Base-by-base conservation (phyloP, 306 rosid species). In the Cicer cuneatum region DNA sequence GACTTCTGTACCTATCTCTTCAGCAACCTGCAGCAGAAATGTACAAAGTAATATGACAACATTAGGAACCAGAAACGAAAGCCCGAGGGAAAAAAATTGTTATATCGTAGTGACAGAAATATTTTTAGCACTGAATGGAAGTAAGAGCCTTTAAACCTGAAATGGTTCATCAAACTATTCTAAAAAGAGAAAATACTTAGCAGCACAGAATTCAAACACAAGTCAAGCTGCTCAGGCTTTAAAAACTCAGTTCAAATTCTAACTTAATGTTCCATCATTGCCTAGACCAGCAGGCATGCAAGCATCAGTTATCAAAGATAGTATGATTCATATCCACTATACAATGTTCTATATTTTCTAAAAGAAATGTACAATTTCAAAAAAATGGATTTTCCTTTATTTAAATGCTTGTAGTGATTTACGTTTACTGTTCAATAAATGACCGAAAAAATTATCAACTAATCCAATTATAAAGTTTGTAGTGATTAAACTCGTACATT, bases 1-100 rank as follows among this genome's bases (percentile, higher is more conserved):
- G 42, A 88, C 95, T 87, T 90, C 97, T 37, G 87, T 65, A 14
- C 92, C 93, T 38, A 94, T 94, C 62, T 88, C 96, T 76, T 90
- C 86, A 48, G 98, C 98, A 73, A 94, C 93, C 98, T 94, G 93
- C 84, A 72, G 15, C 75, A 78, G 38, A 43, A 69, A 80, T 5
- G 42, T 18, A 48, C 58, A 35, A 48, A 56, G 42, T 43, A 65
- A 15, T 49, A 53, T 14, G 62, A 70, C 9, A 77, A 78, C 49
- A 54, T 40, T 8, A 43, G 12, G 70, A 68, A 18, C 49, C 43
- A 58, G 18, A 33, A 56, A 38, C 45, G 54, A 63, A 48, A 73
- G 46, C 9, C 15, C 12, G 46, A 15, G 21, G 21, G 15, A 5
- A 16, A 18, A 53, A 60, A 45, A 14, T 29, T 29, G 33, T 29